A percentile compares a stretch with the other conserved stretches of the same genome.
phyloP scores from a whole-genome alignment of 2,329 filamentous ascomycete species.

The Daldinia eschscholtzii region DNA sequence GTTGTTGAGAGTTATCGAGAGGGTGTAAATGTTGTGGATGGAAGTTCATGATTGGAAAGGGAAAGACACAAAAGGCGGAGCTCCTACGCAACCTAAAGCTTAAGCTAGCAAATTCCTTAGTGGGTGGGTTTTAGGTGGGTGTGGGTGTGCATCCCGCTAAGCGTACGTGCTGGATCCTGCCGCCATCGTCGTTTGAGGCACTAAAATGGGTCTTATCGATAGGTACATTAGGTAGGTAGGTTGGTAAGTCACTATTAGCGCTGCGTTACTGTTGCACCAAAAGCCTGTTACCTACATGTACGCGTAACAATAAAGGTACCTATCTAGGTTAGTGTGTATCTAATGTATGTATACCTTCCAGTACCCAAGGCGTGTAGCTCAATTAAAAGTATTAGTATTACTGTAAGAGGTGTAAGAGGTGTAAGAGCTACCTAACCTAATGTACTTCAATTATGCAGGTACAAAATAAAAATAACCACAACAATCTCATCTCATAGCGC shows the following conservation, averaged over 20 bases:
- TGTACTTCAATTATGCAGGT: not conserved
- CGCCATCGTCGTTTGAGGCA: constrained; percentile 2
- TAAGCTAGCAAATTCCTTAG: constrained; percentile 1
- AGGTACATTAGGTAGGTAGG: too few relatives aligned
- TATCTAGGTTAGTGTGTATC: too few relatives aligned
- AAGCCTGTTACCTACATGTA: not conserved
- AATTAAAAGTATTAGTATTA: too few relatives aligned
- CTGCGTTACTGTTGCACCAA: not conserved
- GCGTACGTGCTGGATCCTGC: not conserved
- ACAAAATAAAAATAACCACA: not conserved
- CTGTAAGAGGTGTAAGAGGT: too few relatives aligned
- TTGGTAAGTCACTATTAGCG: not conserved
- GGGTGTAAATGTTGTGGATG: constrained; percentile 16
- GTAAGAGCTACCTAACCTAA: not conserved
- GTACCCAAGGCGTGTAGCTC: too few relatives aligned
- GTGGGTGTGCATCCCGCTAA: constrained; percentile 1
- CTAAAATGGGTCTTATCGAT: constrained; percentile 2
- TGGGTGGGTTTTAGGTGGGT: not conserved
- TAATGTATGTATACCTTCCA: too few relatives aligned
- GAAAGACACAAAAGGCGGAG: constrained; percentile 5
- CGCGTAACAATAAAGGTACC: not conserved
- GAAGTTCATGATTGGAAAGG: constrained; percentile 33
- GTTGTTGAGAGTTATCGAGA: constrained; percentile 22
- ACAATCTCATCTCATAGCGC: not conserved
- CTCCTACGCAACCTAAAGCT: constrained; percentile 6